These are phyloP conservation scores for Monilinia polystroma DNA, from an alignment of 2,329 filamentous ascomycete species.

Conservation along the genomic window DNA sequence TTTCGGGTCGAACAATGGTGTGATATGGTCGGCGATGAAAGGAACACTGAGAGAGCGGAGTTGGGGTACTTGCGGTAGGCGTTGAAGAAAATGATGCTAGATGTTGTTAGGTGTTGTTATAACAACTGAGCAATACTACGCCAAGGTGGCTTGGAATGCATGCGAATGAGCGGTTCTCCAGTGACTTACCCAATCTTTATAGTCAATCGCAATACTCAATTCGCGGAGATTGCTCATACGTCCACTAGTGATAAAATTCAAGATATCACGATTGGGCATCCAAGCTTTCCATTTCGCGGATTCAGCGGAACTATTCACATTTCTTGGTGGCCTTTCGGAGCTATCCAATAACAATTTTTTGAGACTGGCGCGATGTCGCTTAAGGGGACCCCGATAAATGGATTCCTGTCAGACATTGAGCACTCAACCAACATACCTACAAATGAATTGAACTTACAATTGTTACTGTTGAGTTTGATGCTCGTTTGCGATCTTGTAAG, in stretches of 20 bases:
- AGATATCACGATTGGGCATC: slow-evolving; percentile 67
- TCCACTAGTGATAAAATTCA: slow-evolving; percentile 73
- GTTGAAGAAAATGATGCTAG: slow-evolving; percentile 72
- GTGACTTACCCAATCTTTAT: slow-evolving; percentile 74
- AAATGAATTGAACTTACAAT: slow-evolving; percentile 44
- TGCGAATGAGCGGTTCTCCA: not conserved
- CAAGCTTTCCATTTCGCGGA: slow-evolving; percentile 62
- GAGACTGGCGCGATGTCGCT: slow-evolving; percentile 68
- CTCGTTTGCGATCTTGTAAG: slow-evolving; percentile 62
- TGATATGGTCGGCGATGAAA: slow-evolving; percentile 62
- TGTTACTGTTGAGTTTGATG: slow-evolving; percentile 55
- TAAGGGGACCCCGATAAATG: slow-evolving; percentile 69
- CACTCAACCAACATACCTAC: slow-evolving; percentile 18
- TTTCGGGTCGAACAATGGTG: slow-evolving; percentile 55
- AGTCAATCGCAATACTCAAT: slow-evolving; percentile 69
- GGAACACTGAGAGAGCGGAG: slow-evolving; percentile 71
- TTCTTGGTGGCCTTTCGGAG: slow-evolving; percentile 52
- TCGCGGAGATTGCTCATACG: slow-evolving; percentile 71
- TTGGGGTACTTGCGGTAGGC: slow-evolving; percentile 67
- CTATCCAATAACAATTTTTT: slow-evolving; percentile 74
- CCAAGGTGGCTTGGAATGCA: not conserved
- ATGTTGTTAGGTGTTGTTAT: slow-evolving; percentile 20
- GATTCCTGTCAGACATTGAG: slow-evolving; percentile 46
- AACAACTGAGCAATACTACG: not conserved
- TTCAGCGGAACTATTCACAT: slow-evolving; percentile 40